Conservation (phyloP, 2,329 filamentous ascomycete species). For the Cadophora gregata region DNA sequence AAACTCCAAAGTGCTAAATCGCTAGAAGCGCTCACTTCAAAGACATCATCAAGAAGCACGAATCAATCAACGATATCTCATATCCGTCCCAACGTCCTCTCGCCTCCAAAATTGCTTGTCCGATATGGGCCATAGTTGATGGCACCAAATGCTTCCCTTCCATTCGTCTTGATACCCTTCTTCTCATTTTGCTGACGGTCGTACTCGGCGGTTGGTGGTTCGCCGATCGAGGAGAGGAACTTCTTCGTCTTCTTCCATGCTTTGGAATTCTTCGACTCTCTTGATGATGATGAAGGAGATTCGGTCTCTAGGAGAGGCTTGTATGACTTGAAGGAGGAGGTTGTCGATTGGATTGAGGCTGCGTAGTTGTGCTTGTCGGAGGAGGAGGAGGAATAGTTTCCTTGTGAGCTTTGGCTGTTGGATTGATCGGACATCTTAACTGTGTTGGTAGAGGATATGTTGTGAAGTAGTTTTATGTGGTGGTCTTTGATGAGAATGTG, state of each 20-base stretch:
- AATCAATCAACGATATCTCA: neutral
- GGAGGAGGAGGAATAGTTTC: neutral
- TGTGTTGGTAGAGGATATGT: neutral
- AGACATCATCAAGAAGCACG: neutral
- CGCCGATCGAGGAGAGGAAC: constrained; percentile 29
- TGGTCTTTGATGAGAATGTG: neutral
- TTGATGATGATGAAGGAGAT: neutral
- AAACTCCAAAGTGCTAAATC: neutral
- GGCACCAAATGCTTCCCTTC: constrained; percentile 27
- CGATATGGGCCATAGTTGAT: constrained; percentile 31
- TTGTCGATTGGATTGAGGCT: constrained; percentile 21
- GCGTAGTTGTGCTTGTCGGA: constrained; percentile 2
- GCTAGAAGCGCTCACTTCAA: neutral
- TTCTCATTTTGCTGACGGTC: constrained; percentile 29
- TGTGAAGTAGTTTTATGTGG: neutral
- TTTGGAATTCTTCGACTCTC: constrained; percentile 19
- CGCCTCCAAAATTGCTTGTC: constrained; percentile 25
- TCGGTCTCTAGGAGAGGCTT: neutral
- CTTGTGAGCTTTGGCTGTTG: neutral
- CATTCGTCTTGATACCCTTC: constrained; percentile 24
- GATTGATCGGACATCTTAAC: constrained; percentile 5
- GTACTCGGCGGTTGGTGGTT: constrained; percentile 32
- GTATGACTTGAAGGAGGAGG: constrained; percentile 10
- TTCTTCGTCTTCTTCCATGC: constrained; percentile 32
- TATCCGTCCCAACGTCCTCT: constrained; percentile 9